Evolutionary conservation across 306 rosid genomes (phyloP), one percentile per base, ranked within the genome.

Genomic region (Rosa rugosa): DNA sequence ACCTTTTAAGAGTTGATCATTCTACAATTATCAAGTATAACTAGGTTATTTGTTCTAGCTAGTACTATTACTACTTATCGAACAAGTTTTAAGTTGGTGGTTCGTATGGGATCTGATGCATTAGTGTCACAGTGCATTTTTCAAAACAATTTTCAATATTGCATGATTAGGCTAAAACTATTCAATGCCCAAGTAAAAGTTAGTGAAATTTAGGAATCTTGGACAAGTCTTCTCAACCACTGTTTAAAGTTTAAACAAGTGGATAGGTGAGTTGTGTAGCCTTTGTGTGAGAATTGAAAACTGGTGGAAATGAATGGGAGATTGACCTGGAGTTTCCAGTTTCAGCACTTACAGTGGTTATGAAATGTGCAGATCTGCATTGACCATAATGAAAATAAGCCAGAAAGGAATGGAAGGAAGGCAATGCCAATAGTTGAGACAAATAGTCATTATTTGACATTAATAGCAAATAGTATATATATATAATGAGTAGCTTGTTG

Each of bases 281-380:
- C 13, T 20, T 62, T 62, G 59, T 27, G 25, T 6, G 62, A 27
- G 71, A 41, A 49, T 18, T 78, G 14, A 50, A 73, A 75, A 59
- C 75, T 60, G 23, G 36, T 47, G 38, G 72, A 51, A 77, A 77
- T 78, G 80, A 77, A 80, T 57, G 64, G 76, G 40, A 18, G 44
- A 67, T 10, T 2, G 83, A 75, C 69, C 38, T 34, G 5, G 62
- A 17, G 67, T 49, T 66, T 72, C 34, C 27, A 34, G 65, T 65
- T 17, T 42, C n/a, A 47, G 77, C 81, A 80, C 84, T 59, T 46
- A 23, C 57, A 60, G 62, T 36, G 85, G 82, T 31, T 69, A 67
- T 77, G 82, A 84, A 62, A 56, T 31, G 45, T 63, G 57, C 66
- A 56, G 23, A 11, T 31, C 57, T 36, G 67, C 71, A 75, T 34